These are phyloP conservation scores for Ceratobasidium sp. DNA, from an alignment of 1,284 basidiomycete species.

Conservation along the genomic window DNA sequence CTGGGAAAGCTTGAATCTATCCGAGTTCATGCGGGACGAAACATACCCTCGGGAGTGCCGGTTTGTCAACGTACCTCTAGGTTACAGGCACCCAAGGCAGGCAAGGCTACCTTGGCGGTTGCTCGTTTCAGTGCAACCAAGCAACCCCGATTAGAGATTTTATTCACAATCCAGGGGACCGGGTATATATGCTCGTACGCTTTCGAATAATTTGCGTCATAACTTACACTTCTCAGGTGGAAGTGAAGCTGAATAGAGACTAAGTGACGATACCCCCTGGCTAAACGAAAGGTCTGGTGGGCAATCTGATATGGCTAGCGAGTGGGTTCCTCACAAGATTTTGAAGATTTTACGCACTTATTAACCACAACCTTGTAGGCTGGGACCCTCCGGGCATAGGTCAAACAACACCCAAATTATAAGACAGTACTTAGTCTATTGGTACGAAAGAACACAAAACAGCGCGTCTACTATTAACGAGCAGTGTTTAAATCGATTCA, in stretches of 20 bases:
- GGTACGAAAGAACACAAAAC: no score
- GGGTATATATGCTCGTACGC: background rate
- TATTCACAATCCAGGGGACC: conserved; percentile 47
- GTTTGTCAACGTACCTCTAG: conserved; percentile 42
- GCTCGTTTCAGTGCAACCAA: conserved; percentile 25
- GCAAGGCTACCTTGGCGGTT: conserved; percentile 42
- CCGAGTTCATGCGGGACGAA: conserved; percentile 27
- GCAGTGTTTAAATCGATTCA: no score
- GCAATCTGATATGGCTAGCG: conserved; percentile 43
- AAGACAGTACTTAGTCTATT: no score
- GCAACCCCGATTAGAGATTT: conserved; percentile 26
- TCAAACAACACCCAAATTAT: conserved; percentile 18
- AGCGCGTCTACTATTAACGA: no score
- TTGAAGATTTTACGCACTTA: background rate
- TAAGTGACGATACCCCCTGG: conserved; percentile 15
- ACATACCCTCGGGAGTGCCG: conserved; percentile 44
- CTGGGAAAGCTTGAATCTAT: background rate
- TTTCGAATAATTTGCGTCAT: background rate
- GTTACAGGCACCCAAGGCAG: conserved; percentile 36
- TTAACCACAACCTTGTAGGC: background rate
- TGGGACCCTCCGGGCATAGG: conserved; percentile 46
- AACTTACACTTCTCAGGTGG: background rate
- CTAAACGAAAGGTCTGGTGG: conserved; percentile 21
- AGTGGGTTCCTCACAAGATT: background rate
- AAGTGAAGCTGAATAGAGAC: conserved; percentile 22